Base-by-base conservation (phyloP, 768 basidiomycete genomes). In the Phylloporus arenicola region DNA sequence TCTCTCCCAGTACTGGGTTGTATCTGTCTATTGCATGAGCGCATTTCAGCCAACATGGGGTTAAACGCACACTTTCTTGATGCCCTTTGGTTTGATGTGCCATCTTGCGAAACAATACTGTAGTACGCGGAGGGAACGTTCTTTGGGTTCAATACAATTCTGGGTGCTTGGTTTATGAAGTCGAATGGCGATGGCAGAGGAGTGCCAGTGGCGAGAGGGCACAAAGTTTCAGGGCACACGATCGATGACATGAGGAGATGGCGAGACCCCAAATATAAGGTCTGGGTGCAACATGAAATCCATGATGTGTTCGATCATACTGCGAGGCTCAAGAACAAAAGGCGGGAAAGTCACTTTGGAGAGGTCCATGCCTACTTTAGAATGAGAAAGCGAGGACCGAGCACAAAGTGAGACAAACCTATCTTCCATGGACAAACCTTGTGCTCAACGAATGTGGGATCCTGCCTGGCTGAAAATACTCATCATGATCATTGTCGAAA, bases 211-310 rank as follows among this genome's bases (percentile, higher is more conserved):
- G 37, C 22, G 17, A 8, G 6, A 6, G n/a, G 24, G 24, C 6
- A 6, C 3, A 3, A 34, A 39, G 45, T n/a, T n/a, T n/a, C n/a
- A n/a, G n/a, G n/a, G n/a, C n/a, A n/a, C n/a, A n/a, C n/a, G n/a
- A n/a, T n/a, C n/a, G n/a, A n/a, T n/a, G n/a, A n/a, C n/a, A 54
- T 11, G n/a, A 52, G 43, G 47, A 46, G 30, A 45, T 37, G 34
- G 24, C 14, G 45, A 40, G 44, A 55, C 39, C 92, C 91, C 90
- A 71, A 95, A 95, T 61, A 97, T 82, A 64, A n/a, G n/a, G n/a
- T n/a, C 93, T 25, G 96, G 93, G 71, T 98, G 95, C 50, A 92
- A 87, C 86, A 97, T 94, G n/a, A n/a, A 99, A 74, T 99, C 95
- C 31, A 95, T 98, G 61, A 99, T 95, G 57, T 96, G 84, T 74